These are phyloP conservation scores for Colletotrichum cuscutae DNA, from an alignment of 2,329 filamentous ascomycete species.

Conservation along the genomic window DNA sequence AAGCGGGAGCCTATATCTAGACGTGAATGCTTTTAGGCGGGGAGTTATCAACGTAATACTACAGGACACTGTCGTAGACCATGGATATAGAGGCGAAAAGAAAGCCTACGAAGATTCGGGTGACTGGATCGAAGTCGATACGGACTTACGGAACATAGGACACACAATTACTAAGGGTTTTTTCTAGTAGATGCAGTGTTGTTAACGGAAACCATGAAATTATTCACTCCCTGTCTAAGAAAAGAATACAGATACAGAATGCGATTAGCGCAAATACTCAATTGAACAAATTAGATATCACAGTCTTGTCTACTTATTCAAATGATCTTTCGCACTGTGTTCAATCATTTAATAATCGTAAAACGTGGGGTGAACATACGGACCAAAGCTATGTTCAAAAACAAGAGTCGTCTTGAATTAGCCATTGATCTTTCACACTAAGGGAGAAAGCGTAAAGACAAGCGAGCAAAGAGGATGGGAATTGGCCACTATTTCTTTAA, in stretches of 20 bases:
- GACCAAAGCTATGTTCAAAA: too few species aligned
- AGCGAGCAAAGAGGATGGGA: too few species aligned
- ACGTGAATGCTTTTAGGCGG: conserved; percentile 57
- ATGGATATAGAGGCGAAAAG: conserved; percentile 39
- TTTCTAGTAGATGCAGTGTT: background rate
- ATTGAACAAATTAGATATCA: too few species aligned
- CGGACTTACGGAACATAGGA: conserved; percentile 37
- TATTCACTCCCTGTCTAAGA: conserved; percentile 37
- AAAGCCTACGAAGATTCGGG: conserved; percentile 38
- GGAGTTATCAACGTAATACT: conserved; percentile 38
- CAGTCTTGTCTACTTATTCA: too few species aligned
- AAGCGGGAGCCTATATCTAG: conserved; percentile 63
- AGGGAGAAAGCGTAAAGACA: too few species aligned
- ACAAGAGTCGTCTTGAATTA: too few species aligned
- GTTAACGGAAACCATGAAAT: background rate
- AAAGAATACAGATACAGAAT: conserved; percentile 39
- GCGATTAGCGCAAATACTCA: too few species aligned
- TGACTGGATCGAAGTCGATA: conserved; percentile 38
- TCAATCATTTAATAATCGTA: too few species aligned
- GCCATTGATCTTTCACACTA: too few species aligned
- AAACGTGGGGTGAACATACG: too few species aligned
- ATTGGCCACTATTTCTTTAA: too few species aligned
- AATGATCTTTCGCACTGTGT: too few species aligned
- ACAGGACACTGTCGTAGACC: conserved; percentile 37
- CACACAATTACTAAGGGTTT: conserved; percentile 31